Conservation (phyloP, 192 early-diverging fungal species). For the Backusella macrospora region DNA sequence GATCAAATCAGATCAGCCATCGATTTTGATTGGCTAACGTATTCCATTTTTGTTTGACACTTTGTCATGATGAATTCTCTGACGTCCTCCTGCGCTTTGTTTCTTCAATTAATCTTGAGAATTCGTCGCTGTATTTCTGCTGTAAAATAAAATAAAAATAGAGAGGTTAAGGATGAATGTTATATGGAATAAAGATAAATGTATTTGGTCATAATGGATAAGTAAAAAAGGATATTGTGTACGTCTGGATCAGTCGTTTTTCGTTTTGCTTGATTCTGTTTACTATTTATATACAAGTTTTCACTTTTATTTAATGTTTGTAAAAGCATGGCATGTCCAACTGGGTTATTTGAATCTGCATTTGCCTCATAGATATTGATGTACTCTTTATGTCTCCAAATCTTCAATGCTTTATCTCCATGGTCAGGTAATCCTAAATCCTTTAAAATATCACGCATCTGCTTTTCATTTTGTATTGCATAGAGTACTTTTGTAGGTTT, state of each 20-base stretch:
- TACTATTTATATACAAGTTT: neutral
- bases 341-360: slow-evolving; percentile 42
- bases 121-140: slow-evolving; percentile 30
- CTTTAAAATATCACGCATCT: slow-evolving; percentile 43
- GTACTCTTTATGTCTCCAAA: slow-evolving; percentile 50
- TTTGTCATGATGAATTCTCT: too few species aligned
- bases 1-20: too few species aligned
- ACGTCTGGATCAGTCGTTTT: neutral
- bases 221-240: slow-evolving; percentile 3
- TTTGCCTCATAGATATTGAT: slow-evolving; percentile 50
- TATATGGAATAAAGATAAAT: neutral
- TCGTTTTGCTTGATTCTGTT: neutral
- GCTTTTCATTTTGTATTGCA: slow-evolving; percentile 44
- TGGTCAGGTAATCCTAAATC: slow-evolving; percentile 45
- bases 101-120: neutral
- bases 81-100: neutral
- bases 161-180: slow-evolving; percentile 18
- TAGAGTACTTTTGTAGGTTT: slow-evolving; percentile 51
- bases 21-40: too few species aligned
- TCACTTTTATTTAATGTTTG: slow-evolving; percentile 14
- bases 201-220: neutral
- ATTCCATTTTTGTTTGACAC: too few species aligned
- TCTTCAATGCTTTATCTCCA: slow-evolving; percentile 43
- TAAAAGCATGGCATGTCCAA: neutral
- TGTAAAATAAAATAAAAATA: slow-evolving; percentile 24